Evolutionary conservation across 257 asterid genomes (phyloP), one percentile per base, ranked within the genome.

Genomic region (Fraxinus anomala): DNA sequence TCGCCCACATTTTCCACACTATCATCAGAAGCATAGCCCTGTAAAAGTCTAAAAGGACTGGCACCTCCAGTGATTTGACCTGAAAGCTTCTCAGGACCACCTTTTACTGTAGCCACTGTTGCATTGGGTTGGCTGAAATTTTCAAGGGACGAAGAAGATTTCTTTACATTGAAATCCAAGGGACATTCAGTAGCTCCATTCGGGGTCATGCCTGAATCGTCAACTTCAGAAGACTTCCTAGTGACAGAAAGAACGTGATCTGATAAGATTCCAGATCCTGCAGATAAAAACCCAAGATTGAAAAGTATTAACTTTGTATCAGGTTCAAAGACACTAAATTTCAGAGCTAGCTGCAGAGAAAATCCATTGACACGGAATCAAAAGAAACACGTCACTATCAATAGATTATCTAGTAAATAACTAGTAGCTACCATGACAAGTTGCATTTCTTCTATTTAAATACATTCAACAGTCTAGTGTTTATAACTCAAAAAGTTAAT

Each of bases 21-120:
- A 67, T 78, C 82, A 67, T 86, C 91, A 30, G 96, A 87, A 59
- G 84, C 82, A 83, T 86, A 92, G 40, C 85, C 91, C 82, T 89
- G 92, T 73, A 93, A 17, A 31, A 91, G 82, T 79, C 88, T 87
- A 77, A 87, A 78, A 76, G 96, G 79, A 75, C 85, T 77, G 21
- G 79, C 78, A 68, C 82, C 86, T 80, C 81, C 84, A 67, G 70
- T 73, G 54, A 47, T 81, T 82, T 84, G 89, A 76, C 78, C 51
- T 24, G 89, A 77, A 79, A 70, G 83, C 76, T 87, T 86, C 80
- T 82, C 86, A 73, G n/a, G 33, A 86, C 79, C 85, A 70, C 70
- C 71, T 76, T 73, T 89, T 65, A 77, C 80, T 77, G 24, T 51
- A 75, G 79, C 74, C 61, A 72, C 81, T 47, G 82, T 68, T 34